A percentile compares a stretch with the other conserved stretches of the same genome.
phyloP scores from a whole-genome alignment of 257 asterid species.

The Echites panduratus region DNA sequence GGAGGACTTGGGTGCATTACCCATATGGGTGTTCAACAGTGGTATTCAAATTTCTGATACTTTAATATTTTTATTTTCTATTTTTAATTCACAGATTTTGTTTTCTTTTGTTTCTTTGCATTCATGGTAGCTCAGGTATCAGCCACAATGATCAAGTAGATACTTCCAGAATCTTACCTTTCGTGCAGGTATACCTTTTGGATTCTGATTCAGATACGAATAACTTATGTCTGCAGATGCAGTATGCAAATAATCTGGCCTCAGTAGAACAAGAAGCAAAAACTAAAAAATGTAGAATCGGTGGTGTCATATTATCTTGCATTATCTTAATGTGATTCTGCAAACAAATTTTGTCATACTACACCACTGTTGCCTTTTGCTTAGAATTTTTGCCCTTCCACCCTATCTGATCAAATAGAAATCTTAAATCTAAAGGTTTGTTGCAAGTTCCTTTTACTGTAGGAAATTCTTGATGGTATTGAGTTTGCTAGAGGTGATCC shows the following conservation, averaged over 20 bases:
- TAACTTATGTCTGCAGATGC: not conserved
- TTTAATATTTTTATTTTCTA: not conserved
- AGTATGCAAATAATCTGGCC: not conserved
- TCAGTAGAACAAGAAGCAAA: not conserved
- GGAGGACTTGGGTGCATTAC: conserved; percentile 82
- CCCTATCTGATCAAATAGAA: not conserved
- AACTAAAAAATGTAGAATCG: not conserved
- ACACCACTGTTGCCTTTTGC: not conserved
- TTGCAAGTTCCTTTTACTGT: conserved; percentile 5
- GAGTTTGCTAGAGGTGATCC: conserved; percentile 84
- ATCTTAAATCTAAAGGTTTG: not conserved
- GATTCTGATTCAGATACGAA: conserved; percentile 7
- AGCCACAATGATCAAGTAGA: conserved; percentile 82
- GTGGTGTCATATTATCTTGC: not conserved
- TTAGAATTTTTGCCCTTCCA: not conserved
- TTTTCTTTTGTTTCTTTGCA: conserved; percentile 6
- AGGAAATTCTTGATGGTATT: conserved; percentile 87
- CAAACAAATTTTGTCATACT: not conserved
- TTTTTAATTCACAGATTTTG: not conserved
- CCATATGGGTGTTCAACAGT: conserved; percentile 91
- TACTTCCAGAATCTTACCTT: conserved; percentile 53
- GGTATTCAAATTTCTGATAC: conserved; percentile 35
- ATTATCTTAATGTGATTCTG: not conserved
- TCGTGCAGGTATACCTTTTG: conserved; percentile 49
- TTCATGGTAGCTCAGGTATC: conserved; percentile 52